These are phyloP conservation scores for Trametes gibbosa DNA, from an alignment of 768 basidiomycete species.

Conservation along the genomic window DNA sequence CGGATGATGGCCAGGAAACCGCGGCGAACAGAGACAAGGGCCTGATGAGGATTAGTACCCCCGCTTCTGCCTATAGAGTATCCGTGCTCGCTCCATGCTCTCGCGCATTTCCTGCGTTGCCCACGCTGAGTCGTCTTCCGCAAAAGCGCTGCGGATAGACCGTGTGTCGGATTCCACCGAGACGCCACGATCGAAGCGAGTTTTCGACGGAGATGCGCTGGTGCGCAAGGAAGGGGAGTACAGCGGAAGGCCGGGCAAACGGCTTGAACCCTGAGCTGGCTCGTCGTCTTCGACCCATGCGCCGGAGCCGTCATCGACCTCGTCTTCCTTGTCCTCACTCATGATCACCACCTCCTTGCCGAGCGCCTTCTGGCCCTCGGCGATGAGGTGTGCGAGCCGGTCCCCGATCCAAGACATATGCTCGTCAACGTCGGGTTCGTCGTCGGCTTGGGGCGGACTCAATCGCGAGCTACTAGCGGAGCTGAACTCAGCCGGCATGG, in stretches of 20 bases:
- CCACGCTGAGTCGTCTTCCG: conserved; percentile 51
- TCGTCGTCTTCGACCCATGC: conserved; percentile 70
- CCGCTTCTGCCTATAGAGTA: conserved; percentile 28
- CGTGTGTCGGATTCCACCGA: conserved; percentile 37
- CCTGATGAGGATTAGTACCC: background rate
- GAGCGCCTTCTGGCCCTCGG: conserved; percentile 76
- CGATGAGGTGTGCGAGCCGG: conserved; percentile 65
- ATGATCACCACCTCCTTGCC: conserved; percentile 76
- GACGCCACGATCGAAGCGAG: conserved; percentile 35
- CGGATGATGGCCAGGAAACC: background rate
- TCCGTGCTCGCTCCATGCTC: conserved; percentile 69
- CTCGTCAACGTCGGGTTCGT: conserved; percentile 43
- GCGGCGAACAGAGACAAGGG: background rate
- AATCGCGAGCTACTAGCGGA: conserved; percentile 28
- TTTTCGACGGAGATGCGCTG: conserved; percentile 35
- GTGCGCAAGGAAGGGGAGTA: conserved; percentile 29
- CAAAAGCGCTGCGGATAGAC: conserved; percentile 16
- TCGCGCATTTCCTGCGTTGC: conserved; percentile 66
- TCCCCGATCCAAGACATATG: conserved; percentile 86
- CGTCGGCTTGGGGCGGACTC: conserved; percentile 27
- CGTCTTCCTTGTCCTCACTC: conserved; percentile 71
- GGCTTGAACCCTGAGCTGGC: conserved; percentile 21
- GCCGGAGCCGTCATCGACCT: conserved; percentile 72
- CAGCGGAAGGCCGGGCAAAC: conserved; percentile 24
- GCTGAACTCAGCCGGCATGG: conserved; percentile 42